Evolutionary conservation across 1,139 yeast species (phyloP).

Genomic region (Candida sojae): DNA sequence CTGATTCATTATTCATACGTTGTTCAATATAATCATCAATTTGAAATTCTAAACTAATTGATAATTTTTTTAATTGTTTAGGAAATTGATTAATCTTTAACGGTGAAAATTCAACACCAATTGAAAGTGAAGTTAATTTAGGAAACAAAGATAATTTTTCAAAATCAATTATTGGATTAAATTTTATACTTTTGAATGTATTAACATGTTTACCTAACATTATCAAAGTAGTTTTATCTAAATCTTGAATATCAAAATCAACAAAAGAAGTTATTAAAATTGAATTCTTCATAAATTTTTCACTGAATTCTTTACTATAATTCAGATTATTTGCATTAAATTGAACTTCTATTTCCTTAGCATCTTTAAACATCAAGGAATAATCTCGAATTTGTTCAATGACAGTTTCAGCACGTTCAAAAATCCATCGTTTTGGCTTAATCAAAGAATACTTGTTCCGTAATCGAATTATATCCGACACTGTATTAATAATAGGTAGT

Average conservation of each 20-base stretch:
- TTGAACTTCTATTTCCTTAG: background rate
- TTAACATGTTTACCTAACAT: too few relatives aligned
- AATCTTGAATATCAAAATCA: background rate
- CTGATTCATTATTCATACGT: background rate
- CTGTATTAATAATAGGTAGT: background rate
- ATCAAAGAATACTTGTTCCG: background rate
- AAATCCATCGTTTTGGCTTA: background rate
- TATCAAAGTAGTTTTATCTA: too few relatives aligned
- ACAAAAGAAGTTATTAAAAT: background rate
- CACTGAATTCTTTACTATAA: background rate
- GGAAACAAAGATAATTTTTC: background rate
- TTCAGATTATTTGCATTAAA: background rate
- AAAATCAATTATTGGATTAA: background rate
- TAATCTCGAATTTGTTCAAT: background rate
- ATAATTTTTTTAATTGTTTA: background rate
- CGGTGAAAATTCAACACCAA: background rate
- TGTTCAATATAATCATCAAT: background rate
- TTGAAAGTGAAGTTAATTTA: background rate
- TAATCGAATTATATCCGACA: background rate
- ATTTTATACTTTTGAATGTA: background rate
- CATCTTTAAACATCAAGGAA: background rate
- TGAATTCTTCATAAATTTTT: background rate
- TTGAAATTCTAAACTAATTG: background rate
- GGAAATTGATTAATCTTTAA: background rate
- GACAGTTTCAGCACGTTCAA: background rate